A percentile compares a stretch with the other conserved stretches of the same genome.
These are phyloP conservation scores for Penicillium sp. DNA, from an alignment of 2,329 filamentous ascomycete species.

Conservation along the genomic window DNA sequence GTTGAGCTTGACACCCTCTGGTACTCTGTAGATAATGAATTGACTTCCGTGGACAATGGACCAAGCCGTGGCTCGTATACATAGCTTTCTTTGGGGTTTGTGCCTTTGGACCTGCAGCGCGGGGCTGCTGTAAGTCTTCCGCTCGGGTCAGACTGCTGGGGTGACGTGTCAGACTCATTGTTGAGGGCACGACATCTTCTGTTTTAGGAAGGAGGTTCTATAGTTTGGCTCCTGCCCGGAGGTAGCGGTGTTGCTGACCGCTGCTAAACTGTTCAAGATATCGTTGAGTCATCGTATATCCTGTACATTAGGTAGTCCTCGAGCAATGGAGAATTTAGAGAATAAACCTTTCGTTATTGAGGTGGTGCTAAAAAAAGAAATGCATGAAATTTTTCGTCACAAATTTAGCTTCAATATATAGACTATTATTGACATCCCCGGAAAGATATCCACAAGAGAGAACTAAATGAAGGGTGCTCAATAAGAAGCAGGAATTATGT, in stretches of 20 bases:
- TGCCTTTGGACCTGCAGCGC: neutral
- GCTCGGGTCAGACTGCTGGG: neutral
- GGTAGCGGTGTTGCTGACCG: too few relatives aligned
- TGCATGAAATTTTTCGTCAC: neutral
- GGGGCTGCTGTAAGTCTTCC: neutral
- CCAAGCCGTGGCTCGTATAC: neutral
- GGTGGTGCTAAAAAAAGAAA: slow-evolving; percentile 5
- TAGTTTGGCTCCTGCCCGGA: neutral
- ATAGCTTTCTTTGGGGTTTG: neutral
- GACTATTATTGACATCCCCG: slow-evolving; percentile 7
- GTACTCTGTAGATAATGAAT: too few relatives aligned
- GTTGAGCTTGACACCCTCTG: too few relatives aligned
- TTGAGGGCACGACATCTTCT: neutral
- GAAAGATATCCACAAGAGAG: slow-evolving; percentile 7
- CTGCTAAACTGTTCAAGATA: too few relatives aligned
- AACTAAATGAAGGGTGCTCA: neutral
- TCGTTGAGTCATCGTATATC: neutral
- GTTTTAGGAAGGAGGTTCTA: neutral
- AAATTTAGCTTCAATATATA: slow-evolving; percentile 3
- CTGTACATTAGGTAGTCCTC: too few relatives aligned
- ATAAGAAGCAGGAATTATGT: neutral
- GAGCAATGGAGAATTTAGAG: too few relatives aligned
- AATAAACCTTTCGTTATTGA: neutral
- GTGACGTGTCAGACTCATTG: neutral
- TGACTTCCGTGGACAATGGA: too few relatives aligned